Conservation (phyloP, 441 rosid genomes). For the Gossypium armourianum region DNA sequence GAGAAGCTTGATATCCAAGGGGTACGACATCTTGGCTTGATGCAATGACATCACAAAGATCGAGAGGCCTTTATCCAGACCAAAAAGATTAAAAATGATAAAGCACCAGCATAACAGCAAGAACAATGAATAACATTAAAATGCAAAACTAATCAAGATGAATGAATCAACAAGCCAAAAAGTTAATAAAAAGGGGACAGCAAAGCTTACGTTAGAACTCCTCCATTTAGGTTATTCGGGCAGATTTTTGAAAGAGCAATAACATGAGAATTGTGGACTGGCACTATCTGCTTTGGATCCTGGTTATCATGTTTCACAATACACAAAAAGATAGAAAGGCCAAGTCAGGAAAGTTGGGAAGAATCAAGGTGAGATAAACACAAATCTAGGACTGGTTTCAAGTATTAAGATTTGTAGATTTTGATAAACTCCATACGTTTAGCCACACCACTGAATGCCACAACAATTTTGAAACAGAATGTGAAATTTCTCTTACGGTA, state of each 20-base stretch:
- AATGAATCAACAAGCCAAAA: constrained; percentile 8
- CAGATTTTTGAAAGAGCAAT: constrained; percentile 74
- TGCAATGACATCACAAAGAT: constrained; percentile 62
- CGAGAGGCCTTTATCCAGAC: constrained; percentile 78
- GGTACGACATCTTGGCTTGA: constrained; percentile 58
- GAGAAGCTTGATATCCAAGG: constrained; percentile 55
- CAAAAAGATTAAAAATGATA: constrained; percentile 18
- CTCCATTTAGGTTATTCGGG: constrained; percentile 73
- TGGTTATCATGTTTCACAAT: constrained; percentile 56
- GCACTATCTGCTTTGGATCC: constrained; percentile 56
- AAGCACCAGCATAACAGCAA: constrained; percentile 12
- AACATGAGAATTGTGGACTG: constrained; percentile 72
- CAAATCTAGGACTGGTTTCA: constrained; percentile 11
- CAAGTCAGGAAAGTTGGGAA: constrained; percentile 22
- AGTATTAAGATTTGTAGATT: neutral
- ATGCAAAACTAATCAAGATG: neutral
- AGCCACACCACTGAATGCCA: neutral
- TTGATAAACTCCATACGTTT: neutral
- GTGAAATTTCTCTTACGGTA: neutral
- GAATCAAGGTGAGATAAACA: constrained; percentile 15
- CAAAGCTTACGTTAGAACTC: constrained; percentile 59
- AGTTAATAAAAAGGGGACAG: constrained; percentile 12
- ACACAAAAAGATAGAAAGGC: constrained; percentile 22
- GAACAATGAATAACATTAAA: neutral
- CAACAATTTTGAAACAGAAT: neutral